Conservation (phyloP, 306 rosid genomes). For the Vicia sativa region DNA sequence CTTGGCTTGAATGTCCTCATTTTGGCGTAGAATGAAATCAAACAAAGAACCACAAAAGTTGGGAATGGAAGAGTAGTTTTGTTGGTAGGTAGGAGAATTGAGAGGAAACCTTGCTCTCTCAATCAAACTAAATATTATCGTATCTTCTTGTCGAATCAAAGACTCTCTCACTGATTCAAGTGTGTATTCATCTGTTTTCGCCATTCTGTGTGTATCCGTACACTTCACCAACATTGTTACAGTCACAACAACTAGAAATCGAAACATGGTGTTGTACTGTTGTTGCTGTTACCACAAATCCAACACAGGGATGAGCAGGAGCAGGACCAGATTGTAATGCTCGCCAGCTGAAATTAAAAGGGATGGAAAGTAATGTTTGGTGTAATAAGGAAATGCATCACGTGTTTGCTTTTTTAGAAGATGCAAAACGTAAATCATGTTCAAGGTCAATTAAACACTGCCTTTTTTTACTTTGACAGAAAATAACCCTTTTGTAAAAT, state of each 20-base stretch:
- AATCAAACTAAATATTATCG: constrained; percentile 64
- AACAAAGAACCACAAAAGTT: constrained; percentile 56
- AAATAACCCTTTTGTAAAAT: no score
- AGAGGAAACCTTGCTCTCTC: constrained; percentile 72
- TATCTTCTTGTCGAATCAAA: constrained; percentile 77
- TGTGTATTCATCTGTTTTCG: constrained; percentile 45
- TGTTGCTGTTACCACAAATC: neutral
- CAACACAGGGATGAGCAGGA: neutral
- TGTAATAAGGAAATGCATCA: no score
- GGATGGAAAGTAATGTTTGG: neutral
- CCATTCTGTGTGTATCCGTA: constrained; percentile 33
- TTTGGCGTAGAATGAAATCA: constrained; percentile 51
- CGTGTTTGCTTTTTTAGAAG: neutral
- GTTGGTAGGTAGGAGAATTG: constrained; percentile 58
- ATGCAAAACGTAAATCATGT: neutral
- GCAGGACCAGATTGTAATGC: neutral
- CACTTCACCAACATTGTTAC: constrained; percentile 27
- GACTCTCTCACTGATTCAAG: constrained; percentile 63
- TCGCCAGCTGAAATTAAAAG: neutral
- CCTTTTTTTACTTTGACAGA: no score
- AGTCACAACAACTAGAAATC: constrained; percentile 40
- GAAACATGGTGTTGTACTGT: constrained; percentile 1
- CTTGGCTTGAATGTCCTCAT: constrained; percentile 74
- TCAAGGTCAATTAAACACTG: neutral
- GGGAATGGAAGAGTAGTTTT: constrained; percentile 31